Evolutionary conservation across 2,329 filamentous ascomycete species (phyloP).

Genomic region (Chalaropsis thielavioides): DNA sequence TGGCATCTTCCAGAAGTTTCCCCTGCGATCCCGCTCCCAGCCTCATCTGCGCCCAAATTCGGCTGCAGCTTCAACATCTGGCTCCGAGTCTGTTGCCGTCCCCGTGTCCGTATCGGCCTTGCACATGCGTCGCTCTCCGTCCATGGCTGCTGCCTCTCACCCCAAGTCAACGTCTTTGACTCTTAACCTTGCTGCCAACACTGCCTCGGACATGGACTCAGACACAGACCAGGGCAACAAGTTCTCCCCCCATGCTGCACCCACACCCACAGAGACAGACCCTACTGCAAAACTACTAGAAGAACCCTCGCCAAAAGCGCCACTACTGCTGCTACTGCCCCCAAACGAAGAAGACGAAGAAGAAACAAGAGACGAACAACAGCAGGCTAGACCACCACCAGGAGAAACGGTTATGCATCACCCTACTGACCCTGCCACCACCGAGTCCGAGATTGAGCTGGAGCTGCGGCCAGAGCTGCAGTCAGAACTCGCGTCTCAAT

Average conservation of each 20-base stretch:
- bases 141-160: neutral
- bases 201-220: neutral
- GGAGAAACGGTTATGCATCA: neutral
- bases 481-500: neutral
- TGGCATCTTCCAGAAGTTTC: slow-evolving; percentile 15
- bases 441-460: neutral
- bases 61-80: neutral
- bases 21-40: slow-evolving; percentile 10
- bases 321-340: neutral
- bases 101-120: neutral
- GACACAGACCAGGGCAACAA: neutral
- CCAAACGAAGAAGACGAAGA: neutral
- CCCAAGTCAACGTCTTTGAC: neutral
- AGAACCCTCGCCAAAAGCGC: slow-evolving; percentile 5
- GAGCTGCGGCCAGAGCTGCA: neutral
- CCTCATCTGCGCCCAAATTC: slow-evolving; percentile 6
- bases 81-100: neutral
- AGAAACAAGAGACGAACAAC: neutral
- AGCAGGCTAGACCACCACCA: neutral
- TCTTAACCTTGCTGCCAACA: neutral
- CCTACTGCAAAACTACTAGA: neutral
- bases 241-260: neutral
- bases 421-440: neutral
- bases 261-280: neutral
- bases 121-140: neutral